Evolutionary conservation across 2,329 filamentous ascomycete species (phyloP), one percentile per base, ranked within the genome.

Genomic region (Colletotrichum sp.): DNA sequence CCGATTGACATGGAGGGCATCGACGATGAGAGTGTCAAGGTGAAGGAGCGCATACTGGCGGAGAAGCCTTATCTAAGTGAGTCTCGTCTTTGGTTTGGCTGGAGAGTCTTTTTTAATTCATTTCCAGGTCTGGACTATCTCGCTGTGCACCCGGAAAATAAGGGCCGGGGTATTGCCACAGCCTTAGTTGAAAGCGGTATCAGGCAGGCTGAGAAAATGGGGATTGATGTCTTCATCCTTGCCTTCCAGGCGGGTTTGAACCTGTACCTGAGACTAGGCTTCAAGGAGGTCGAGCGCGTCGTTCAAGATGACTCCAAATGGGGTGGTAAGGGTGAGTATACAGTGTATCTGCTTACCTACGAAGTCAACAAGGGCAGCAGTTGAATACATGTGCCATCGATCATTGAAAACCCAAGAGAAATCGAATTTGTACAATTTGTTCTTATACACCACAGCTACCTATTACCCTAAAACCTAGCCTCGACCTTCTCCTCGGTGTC

Each of bases 401-500:
- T 48, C 43, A 5, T 52, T 21, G 43, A 52, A 2, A 32, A n/a
- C 13, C n/a, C n/a, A 60, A 18, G 2, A 6, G 1, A 4, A 60
- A 1, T n/a, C 10, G 39, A 36, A 21, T 61, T 32, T 61, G 59
- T 61, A 36, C 18, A 59, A 59, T 59, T 21, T 64, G 24, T 52
- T 52, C 43, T 21, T 13, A 43, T 39, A 43, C 61, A 7, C 12
- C 34, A 18, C 30, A 21, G 5, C 61, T 3, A 34, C 32, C 12
- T 13, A 15, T 21, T 52, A 52, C n/a, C 39, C 21, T 79, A 85
- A 64, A 86, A 86, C 76, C 83, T 79, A 63, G 84, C 80, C 80
- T 84, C 80, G n/a, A 87, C 84, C 83, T 86, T 86, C 28, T 84
- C 77, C 80, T 83, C 79, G 30, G 84, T 84, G 67, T 98, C 95